Percentiles rank a stretch among this genome's conserved stretches.
phyloP scores from a whole-genome alignment of 2,329 filamentous ascomycete species.

The Fusarium setosum region DNA sequence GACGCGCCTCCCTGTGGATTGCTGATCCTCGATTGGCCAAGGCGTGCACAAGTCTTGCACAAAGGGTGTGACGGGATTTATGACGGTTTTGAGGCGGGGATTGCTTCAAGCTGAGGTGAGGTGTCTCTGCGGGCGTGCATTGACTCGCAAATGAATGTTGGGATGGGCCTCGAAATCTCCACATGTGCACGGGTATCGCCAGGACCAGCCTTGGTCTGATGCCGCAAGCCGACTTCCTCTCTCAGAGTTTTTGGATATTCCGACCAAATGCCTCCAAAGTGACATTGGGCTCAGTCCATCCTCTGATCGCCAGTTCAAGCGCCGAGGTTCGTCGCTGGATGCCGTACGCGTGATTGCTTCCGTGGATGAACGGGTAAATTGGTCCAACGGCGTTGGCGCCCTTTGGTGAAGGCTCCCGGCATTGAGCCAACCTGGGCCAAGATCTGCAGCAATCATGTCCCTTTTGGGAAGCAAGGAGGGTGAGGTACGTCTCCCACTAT shows the following conservation, averaged over 20 bases:
- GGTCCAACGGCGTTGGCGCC: conserved; percentile 20
- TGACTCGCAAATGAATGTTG: conserved; percentile 32
- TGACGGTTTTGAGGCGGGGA: conserved; percentile 6
- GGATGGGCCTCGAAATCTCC: conserved; percentile 11
- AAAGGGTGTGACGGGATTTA: conserved; percentile 3
- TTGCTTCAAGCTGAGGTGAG: neutral
- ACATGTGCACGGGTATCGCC: conserved; percentile 13
- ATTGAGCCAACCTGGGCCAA: conserved; percentile 18
- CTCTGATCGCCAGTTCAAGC: neutral
- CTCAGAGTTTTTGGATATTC: neutral
- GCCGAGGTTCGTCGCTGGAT: neutral
- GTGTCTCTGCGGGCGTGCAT: conserved; percentile 23
- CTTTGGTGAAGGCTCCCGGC: conserved; percentile 1
- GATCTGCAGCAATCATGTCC: conserved; percentile 30
- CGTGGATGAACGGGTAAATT: conserved; percentile 22
- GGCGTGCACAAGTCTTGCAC: conserved; percentile 9
- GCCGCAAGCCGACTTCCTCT: neutral
- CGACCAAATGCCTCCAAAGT: neutral
- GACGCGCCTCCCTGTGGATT: conserved; percentile 13
- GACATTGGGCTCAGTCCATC: neutral
- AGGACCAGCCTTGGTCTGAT: conserved; percentile 6
- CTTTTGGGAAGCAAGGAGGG: conserved; percentile 22
- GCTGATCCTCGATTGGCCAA: neutral
- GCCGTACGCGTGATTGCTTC: neutral
- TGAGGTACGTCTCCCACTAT: conserved; percentile 15